Evolutionary conservation across 1,284 basidiomycete genomes (phyloP).

Genomic region (Xanthoconium separans): DNA sequence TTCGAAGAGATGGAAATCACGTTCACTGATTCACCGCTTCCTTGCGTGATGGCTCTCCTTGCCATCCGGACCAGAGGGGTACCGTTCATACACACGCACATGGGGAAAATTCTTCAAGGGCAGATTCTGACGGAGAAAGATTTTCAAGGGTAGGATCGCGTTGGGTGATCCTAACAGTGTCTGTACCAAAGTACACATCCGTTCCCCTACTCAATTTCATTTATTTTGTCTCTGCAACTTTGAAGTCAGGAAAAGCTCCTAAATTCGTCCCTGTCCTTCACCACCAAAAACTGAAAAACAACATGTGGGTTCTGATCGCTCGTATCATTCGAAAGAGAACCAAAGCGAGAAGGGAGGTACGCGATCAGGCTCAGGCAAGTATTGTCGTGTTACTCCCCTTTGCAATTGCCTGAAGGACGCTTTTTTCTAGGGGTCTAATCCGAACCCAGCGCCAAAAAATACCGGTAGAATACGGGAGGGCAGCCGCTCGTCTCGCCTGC

Average conservation of each 20-base stretch:
- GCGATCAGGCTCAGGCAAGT: slow-evolving; percentile 5
- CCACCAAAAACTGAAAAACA: not conserved
- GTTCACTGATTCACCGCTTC: not conserved
- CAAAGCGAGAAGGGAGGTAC: not conserved
- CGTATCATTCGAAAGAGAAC: slow-evolving; percentile 9
- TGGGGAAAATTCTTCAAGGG: not conserved
- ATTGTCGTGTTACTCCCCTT: not conserved
- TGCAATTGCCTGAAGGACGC: too few species aligned
- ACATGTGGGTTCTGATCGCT: slow-evolving; percentile 13
- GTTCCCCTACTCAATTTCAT: too few species aligned
- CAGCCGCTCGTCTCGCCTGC: not conserved
- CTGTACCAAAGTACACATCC: too few species aligned
- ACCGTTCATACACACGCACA: not conserved
- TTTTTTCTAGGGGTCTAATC: not conserved
- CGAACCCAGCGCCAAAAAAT: not conserved
- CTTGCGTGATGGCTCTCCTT: not conserved
- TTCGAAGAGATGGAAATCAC: not conserved
- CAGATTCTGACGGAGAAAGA: not conserved
- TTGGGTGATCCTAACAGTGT: too few species aligned
- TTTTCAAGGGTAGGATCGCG: too few species aligned
- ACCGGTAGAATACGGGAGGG: not conserved
- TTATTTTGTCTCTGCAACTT: too few species aligned
- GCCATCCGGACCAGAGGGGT: not conserved
- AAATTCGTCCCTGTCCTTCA: too few species aligned
- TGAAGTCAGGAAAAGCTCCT: too few species aligned